These are phyloP conservation scores for Lachnellula cervina DNA, from an alignment of 2,329 filamentous ascomycete genomes.

Conservation along the genomic window DNA sequence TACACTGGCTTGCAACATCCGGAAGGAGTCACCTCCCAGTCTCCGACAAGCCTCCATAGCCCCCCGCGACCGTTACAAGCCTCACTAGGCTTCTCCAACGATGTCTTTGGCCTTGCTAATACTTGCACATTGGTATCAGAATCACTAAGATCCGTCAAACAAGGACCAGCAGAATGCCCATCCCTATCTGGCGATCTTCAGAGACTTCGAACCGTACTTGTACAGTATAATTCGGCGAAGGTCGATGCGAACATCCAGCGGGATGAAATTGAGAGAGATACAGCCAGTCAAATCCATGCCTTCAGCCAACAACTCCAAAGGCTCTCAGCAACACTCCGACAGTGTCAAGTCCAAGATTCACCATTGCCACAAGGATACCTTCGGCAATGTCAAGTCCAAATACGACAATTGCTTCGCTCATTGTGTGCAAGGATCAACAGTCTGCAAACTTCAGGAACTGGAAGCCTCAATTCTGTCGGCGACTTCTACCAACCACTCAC, in stretches of 20 bases:
- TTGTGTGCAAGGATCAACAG: not conserved
- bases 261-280: not conserved
- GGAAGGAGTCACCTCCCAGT: too few relatives aligned
- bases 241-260: not conserved
- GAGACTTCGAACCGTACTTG: not conserved
- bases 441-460: not conserved
- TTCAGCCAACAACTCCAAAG: not conserved
- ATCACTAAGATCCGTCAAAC: not conserved
- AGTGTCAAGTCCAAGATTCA: not conserved
- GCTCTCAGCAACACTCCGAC: not conserved
- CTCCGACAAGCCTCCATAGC: not conserved
- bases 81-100: not conserved
- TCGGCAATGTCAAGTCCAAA: not conserved
- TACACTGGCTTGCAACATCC: too few relatives aligned
- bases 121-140: not conserved
- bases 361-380: not conserved
- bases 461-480: not conserved
- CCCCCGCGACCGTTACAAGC: not conserved
- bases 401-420: not conserved
- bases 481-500: not conserved
- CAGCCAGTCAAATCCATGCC: not conserved
- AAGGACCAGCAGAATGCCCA: not conserved
- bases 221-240: not conserved
- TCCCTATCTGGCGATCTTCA: not conserved
- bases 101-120: not conserved